Conservation (phyloP, 345 rosid genomes). For the Punica granatum region DNA sequence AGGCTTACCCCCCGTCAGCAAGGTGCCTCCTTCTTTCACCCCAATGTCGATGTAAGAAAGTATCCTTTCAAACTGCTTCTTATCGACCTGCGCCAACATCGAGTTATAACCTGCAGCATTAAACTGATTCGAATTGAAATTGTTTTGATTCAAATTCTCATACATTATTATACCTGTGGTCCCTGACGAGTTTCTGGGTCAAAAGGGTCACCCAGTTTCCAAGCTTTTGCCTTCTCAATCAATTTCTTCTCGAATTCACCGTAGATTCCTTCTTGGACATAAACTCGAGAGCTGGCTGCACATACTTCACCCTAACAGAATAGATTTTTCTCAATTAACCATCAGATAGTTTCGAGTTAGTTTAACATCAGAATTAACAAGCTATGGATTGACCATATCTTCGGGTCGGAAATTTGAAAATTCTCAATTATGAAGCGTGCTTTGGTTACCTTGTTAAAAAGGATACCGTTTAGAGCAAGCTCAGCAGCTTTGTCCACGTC, state of each 20-base stretch:
- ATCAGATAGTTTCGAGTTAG: background rate
- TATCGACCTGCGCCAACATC: constrained; percentile 35
- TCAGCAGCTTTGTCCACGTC: constrained; percentile 48
- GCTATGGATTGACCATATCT: no score
- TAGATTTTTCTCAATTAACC: no score
- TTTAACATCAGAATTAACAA: no score
- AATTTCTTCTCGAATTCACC: constrained; percentile 41
- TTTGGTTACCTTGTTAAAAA: constrained; percentile 41
- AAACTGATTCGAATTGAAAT: no score
- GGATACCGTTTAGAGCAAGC: constrained; percentile 45
- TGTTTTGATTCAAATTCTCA: no score
- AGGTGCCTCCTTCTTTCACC: constrained; percentile 61
- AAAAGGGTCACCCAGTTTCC: constrained; percentile 75
- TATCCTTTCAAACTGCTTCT: constrained; percentile 46
- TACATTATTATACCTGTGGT: constrained; percentile 49
- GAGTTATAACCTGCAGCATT: no score
- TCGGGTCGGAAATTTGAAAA: no score
- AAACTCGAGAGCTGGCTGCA: constrained; percentile 69
- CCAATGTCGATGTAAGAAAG: constrained; percentile 64
- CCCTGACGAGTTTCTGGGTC: constrained; percentile 46
- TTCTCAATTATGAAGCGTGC: background rate
- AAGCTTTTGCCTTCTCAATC: constrained; percentile 43
- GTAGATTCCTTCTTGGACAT: constrained; percentile 80
- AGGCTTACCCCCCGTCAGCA: constrained; percentile 57
- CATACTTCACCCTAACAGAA: constrained; percentile 20